Percentiles rank a stretch among this genome's conserved stretches.
Evolutionary conservation across 2,329 filamentous ascomycete species (phyloP).

Genomic region (Aspergillus phoenicis): DNA sequence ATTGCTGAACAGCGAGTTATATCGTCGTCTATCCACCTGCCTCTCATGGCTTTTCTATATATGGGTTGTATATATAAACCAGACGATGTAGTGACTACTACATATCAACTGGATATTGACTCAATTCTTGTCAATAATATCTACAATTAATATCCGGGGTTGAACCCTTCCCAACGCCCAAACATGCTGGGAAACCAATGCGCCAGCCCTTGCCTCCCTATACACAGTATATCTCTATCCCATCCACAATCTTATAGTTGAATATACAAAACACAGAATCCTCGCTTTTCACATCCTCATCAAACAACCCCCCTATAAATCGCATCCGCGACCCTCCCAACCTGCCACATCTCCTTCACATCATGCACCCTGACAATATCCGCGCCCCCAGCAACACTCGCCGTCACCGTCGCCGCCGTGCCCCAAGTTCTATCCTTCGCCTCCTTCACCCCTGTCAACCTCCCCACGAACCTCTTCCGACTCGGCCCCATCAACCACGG

Average conservation of each 20-base stretch:
- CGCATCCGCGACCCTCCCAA: constrained; percentile 87
- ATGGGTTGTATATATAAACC: too few relatives aligned
- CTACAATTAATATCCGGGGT: background rate
- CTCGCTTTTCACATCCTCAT: background rate
- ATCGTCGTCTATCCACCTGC: too few relatives aligned
- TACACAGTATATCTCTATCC: background rate
- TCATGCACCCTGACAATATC: constrained; percentile 94
- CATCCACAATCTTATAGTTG: constrained; percentile 4
- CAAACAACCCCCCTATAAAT: constrained; percentile 65
- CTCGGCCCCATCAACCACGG: constrained; percentile 91
- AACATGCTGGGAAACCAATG: background rate
- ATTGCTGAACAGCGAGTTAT: too few relatives aligned
- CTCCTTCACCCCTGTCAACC: constrained; percentile 72
- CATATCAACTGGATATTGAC: too few relatives aligned
- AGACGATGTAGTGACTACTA: too few relatives aligned
- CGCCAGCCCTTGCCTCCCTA: background rate
- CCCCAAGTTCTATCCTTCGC: constrained; percentile 76
- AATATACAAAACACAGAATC: background rate
- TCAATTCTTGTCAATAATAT: background rate
- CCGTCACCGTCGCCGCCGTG: constrained; percentile 84
- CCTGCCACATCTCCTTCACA: constrained; percentile 80
- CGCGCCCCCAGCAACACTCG: constrained; percentile 81
- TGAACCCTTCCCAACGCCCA: background rate
- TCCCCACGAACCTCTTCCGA: constrained; percentile 85
- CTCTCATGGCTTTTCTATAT: too few relatives aligned